Percentiles rank a stretch among this genome's conserved stretches.
phyloP scores from a whole-genome alignment of 495 filamentous ascomycete species.

The Entonaema liquescens region DNA sequence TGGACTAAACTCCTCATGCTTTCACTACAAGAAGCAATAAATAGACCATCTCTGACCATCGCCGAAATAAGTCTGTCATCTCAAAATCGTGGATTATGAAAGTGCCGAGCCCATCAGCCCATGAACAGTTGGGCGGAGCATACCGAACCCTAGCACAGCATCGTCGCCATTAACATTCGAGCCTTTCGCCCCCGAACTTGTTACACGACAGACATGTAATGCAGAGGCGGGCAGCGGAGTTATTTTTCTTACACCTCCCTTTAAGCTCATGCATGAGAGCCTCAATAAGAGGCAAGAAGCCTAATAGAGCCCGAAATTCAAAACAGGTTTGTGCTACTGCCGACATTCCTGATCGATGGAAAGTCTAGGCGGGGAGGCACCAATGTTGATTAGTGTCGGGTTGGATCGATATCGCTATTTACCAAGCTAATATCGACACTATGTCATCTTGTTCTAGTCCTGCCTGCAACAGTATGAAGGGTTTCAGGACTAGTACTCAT shows the following conservation, averaged over 20 bases:
- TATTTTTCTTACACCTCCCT: conserved; percentile 12
- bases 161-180: conserved; percentile 10
- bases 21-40: background rate
- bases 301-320: background rate
- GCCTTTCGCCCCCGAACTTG: background rate
- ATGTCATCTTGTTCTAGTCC: conserved; percentile 2
- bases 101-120: conserved; percentile 16
- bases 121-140: conserved; percentile 5
- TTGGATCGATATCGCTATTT: background rate
- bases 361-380: background rate
- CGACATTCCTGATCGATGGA: background rate
- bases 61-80: background rate
- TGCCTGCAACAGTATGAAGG: background rate
- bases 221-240: conserved; percentile 18
- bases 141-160: conserved; percentile 14
- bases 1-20: background rate
- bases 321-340: background rate
- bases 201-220: conserved; percentile 26
- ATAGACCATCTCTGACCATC: background rate
- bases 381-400: background rate
- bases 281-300: conserved; percentile 7
- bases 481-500: conserved; percentile 2
- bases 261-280: conserved; percentile 2
- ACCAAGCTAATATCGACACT: background rate
- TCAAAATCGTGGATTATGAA: background rate